Evolutionary conservation across 2,329 filamentous ascomycete species (phyloP), one percentile per base, ranked within the genome.

Genomic region (Chalaropsis thielavioides): DNA sequence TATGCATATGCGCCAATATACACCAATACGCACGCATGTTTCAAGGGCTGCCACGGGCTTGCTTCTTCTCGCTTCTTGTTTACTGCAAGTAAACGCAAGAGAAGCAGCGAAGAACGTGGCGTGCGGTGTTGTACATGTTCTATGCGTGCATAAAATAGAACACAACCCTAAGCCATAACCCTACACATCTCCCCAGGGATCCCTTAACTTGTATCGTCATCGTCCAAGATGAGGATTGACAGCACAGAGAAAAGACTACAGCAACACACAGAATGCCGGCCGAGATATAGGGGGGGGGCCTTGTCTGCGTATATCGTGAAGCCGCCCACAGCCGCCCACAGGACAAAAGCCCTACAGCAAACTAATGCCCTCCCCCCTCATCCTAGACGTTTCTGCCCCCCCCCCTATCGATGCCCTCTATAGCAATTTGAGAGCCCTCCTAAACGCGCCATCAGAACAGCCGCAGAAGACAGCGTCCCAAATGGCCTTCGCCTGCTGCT

Each of bases 141-240:
- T 8, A 46, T 46, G 43, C 43, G 19, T 46, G 43, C 43, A 46
- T n/a, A 46, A 10, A 6, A 38, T 8, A 38, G 35, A 3, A 35
- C 31, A 35, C 3, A 3, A 38, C 35, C 35, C 5, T 38, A 38
- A 8, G 5, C 6, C 35, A 38, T 10, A 35, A 38, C 51, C 51
- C 51, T 58, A 58, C 13, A 31, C 15, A 4, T 13, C 15, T 31
- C 22, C 24, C 17, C 51, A 58, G 17, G 51, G 51, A 58, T 58
- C 51, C 49, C 49, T 31, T 31, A 27, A 24, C 49, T 27, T 27
- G 17, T 10, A 3, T 17, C 17, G 51, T 58, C n/a, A 10, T 10
- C 17, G 24, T 31, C 51, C 51, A 35, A 58, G 15, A 58, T 58
- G 51, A 58, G 35, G 51, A 58, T 58, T 58, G 51, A 58, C 51